These are phyloP conservation scores for Berkeleyomyces basicola DNA, from an alignment of 2,329 filamentous ascomycete genomes.

Conservation along the genomic window DNA sequence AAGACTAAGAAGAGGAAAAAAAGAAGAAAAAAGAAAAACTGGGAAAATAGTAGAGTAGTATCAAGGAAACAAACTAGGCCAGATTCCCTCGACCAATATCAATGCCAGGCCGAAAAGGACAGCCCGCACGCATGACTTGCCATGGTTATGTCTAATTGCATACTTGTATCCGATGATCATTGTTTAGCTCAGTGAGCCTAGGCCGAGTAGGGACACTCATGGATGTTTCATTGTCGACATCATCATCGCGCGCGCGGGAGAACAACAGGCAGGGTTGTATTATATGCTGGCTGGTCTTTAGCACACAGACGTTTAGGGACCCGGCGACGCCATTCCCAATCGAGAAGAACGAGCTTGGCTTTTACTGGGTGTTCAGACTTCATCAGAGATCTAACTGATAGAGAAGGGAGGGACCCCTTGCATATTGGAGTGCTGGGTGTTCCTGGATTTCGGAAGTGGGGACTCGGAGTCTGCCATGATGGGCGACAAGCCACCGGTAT, in stretches of 20 bases:
- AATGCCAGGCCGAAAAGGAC: neutral
- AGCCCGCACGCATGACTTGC: neutral
- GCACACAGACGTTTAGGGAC: neutral
- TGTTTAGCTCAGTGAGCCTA: neutral
- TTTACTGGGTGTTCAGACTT: neutral
- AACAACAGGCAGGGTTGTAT: neutral
- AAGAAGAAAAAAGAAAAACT: neutral
- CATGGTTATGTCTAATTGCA: neutral
- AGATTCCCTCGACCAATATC: neutral
- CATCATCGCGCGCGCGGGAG: neutral
- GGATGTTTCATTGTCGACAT: neutral
- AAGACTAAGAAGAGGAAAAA: neutral
- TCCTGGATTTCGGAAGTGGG: neutral
- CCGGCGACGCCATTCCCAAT: neutral
- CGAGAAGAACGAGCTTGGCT: neutral
- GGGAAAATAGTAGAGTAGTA: neutral
- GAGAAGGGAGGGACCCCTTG: neutral
- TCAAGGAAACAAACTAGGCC: neutral
- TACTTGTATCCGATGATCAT: neutral
- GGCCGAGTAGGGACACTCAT: neutral
- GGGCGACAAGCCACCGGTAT: neutral
- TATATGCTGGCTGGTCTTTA: neutral
- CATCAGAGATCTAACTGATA: neutral
- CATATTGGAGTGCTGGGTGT: neutral
- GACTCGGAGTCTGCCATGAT: too few relatives aligned